phyloP scores from a whole-genome alignment of 805 yeast genomes.

The Ogataea nonfermentans region DNA sequence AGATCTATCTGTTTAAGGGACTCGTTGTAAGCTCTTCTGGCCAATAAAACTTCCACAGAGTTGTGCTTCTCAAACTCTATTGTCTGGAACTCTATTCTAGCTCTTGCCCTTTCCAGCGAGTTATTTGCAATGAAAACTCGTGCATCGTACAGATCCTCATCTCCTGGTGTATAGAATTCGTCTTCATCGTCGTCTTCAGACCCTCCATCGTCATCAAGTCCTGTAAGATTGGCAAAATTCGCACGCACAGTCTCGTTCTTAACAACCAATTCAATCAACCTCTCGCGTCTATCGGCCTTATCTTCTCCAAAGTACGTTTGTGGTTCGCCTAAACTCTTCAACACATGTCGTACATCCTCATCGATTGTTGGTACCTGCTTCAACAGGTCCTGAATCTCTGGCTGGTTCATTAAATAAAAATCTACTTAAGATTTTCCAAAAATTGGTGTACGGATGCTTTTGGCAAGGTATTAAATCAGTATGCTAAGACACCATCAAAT shows the following conservation, averaged over 20 bases:
- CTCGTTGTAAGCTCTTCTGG: slow-evolving; percentile 18
- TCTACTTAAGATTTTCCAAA: neutral
- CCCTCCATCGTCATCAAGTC: slow-evolving; percentile 4
- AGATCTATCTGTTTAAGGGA: slow-evolving; percentile 40
- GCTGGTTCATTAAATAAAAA: slow-evolving; percentile 1
- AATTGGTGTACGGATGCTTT: slow-evolving; percentile 13
- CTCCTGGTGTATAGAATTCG: slow-evolving; percentile 84
- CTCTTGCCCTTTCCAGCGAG: slow-evolving; percentile 48
- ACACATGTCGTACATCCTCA: slow-evolving; percentile 50
- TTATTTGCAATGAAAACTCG: slow-evolving; percentile 50
- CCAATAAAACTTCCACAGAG: slow-evolving; percentile 12
- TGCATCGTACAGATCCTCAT: slow-evolving; percentile 46
- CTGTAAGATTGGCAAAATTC: slow-evolving; percentile 12
- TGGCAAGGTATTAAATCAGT: too few relatives aligned
- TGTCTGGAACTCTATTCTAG: slow-evolving; percentile 39
- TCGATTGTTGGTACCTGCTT: slow-evolving; percentile 61
- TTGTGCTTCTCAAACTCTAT: slow-evolving; percentile 33
- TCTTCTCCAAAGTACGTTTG: slow-evolving; percentile 58
- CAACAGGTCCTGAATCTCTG: slow-evolving; percentile 12
- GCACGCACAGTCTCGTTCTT: slow-evolving; percentile 30
- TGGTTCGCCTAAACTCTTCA: slow-evolving; percentile 56
- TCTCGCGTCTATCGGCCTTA: slow-evolving; percentile 49
- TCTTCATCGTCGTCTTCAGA: slow-evolving; percentile 52
- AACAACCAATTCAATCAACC: slow-evolving; percentile 48
- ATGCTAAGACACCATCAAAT: too few relatives aligned